Percentiles rank a stretch among this genome's conserved stretches.
Conservation (phyloP, 169 alveolate species). For the Eimeria falciformis region DNA sequence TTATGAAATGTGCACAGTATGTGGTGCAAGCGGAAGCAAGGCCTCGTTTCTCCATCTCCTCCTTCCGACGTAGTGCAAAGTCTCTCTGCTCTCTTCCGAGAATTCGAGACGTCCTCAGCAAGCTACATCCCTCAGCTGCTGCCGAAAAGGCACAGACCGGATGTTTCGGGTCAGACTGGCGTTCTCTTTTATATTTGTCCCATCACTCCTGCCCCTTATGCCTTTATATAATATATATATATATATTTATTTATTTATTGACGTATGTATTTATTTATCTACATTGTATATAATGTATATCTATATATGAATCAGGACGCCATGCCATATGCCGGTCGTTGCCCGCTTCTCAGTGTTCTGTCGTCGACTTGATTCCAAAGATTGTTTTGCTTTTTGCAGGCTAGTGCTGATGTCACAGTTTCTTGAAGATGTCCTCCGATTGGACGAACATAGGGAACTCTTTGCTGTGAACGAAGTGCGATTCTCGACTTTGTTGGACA, state of each 20-base stretch:
- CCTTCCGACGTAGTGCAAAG: not conserved
- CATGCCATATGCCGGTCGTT: too few relatives aligned
- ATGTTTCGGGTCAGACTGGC: conserved; percentile 55
- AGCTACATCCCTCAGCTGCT: conserved; percentile 34
- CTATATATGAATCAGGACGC: too few relatives aligned
- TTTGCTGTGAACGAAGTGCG: conserved; percentile 54
- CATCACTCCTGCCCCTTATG: too few relatives aligned
- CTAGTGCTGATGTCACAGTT: conserved; percentile 69
- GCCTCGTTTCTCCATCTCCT: conserved; percentile 7
- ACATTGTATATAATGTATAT: too few relatives aligned
- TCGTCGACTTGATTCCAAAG: too few relatives aligned
- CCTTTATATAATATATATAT: too few relatives aligned
- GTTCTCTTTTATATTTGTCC: not conserved
- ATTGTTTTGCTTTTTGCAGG: not conserved
- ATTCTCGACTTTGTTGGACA: too few relatives aligned
- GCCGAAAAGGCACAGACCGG: conserved; percentile 68
- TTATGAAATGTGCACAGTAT: not conserved
- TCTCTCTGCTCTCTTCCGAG: not conserved
- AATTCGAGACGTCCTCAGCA: not conserved
- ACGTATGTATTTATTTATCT: too few relatives aligned
- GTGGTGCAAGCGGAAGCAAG: conserved; percentile 5
- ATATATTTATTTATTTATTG: too few relatives aligned
- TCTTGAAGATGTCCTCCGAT: conserved; percentile 17
- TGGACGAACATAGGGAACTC: conserved; percentile 25
- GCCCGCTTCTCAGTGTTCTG: too few relatives aligned